Evolutionary conservation across 2,329 filamentous ascomycete genomes (phyloP).

Genomic region (Sordariomycetes sp.): DNA sequence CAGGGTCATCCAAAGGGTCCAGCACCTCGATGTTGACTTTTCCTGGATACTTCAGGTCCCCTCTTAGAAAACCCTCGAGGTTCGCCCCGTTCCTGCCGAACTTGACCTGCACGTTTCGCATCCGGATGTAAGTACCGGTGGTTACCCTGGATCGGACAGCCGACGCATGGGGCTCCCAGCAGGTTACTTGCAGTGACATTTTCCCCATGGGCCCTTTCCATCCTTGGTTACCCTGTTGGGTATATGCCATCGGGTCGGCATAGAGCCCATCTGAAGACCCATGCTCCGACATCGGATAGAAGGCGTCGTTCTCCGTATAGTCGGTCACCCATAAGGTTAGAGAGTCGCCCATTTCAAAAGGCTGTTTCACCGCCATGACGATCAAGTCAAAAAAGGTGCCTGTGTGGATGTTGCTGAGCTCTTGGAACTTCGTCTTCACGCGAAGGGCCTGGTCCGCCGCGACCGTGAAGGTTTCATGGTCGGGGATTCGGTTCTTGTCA

Average conservation of each 20-base stretch:
- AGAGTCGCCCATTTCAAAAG: conserved; percentile 30
- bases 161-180: conserved; percentile 57
- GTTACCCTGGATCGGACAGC: conserved; percentile 45
- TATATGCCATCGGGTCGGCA: conserved; percentile 44
- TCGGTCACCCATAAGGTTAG: conserved; percentile 68
- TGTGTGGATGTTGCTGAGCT: conserved; percentile 52
- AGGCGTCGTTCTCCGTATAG: conserved; percentile 60
- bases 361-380: conserved; percentile 54
- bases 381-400: conserved; percentile 56
- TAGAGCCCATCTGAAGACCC: conserved; percentile 24
- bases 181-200: conserved; percentile 58
- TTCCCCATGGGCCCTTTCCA: conserved; percentile 72
- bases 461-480: conserved; percentile 30
- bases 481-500: conserved; percentile 25
- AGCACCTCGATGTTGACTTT: conserved; percentile 51
- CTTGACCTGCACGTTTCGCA: conserved; percentile 67
- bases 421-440: conserved; percentile 44
- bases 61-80: conserved; percentile 63
- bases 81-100: conserved; percentile 35
- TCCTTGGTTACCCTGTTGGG: conserved; percentile 9
- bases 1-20: conserved; percentile 23
- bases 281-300: conserved; percentile 38
- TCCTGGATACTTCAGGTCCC: conserved; percentile 34
- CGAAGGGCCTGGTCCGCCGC: conserved; percentile 25
- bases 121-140: conserved; percentile 48